These are phyloP conservation scores for Coemansia sp. DNA, from an alignment of 192 early-diverging fungal genomes.

Conservation along the genomic window DNA sequence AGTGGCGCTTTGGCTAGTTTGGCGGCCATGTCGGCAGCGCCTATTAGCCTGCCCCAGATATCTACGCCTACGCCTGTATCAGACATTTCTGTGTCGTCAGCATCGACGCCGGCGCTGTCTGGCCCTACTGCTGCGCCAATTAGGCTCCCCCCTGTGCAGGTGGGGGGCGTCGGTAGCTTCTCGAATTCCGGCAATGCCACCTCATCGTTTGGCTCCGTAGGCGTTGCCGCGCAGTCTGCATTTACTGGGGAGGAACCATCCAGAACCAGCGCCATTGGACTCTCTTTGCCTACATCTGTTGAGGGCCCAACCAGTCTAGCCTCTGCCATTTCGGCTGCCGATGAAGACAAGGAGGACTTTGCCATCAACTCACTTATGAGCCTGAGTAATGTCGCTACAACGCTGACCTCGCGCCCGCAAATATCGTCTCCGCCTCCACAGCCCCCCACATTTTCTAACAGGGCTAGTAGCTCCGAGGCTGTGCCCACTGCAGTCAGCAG, in stretches of 20 bases:
- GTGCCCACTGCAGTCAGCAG: not conserved
- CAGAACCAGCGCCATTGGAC: slow-evolving; percentile 3
- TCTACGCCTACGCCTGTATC: slow-evolving; percentile 25
- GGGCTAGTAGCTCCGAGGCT: slow-evolving; percentile 25
- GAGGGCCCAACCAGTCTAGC: slow-evolving; percentile 25
- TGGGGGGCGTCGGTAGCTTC: slow-evolving; percentile 26
- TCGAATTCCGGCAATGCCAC: slow-evolving; percentile 18
- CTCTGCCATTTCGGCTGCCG: slow-evolving; percentile 24
- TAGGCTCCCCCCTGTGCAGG: slow-evolving; percentile 51
- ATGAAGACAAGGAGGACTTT: slow-evolving; percentile 57
- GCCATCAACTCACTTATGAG: slow-evolving; percentile 60
- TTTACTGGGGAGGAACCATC: slow-evolving; percentile 13
- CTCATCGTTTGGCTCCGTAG: slow-evolving; percentile 15
- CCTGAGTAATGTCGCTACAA: slow-evolving; percentile 50
- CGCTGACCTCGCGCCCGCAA: slow-evolving; percentile 47
- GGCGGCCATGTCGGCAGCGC: slow-evolving; percentile 29
- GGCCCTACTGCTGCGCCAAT: slow-evolving; percentile 54
- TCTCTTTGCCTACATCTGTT: not conserved
- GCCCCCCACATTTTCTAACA: slow-evolving; percentile 17
- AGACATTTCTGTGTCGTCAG: slow-evolving; percentile 12
- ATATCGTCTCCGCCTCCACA: slow-evolving; percentile 27
- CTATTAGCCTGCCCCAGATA: slow-evolving; percentile 38
- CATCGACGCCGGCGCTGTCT: slow-evolving; percentile 32
- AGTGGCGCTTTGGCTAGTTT: slow-evolving; percentile 4
- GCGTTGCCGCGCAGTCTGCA: not conserved